Base-by-base conservation (phyloP, 768 basidiomycete species). In the Phaffia australis region DNA sequence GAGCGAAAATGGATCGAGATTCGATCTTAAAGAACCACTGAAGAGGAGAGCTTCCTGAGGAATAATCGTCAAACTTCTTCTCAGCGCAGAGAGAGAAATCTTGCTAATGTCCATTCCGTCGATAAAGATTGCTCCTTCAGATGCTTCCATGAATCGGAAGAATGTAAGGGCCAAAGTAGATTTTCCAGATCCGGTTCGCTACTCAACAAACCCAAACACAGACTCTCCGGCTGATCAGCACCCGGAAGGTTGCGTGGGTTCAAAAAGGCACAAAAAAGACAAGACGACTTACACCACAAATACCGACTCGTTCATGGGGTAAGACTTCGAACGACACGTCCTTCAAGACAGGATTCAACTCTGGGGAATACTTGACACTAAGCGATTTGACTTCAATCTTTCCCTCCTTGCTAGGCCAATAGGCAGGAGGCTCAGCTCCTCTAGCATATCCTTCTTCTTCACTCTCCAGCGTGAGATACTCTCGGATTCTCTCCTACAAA, bases 71-170 rank as follows among this genome's bases (percentile, higher is more conserved):
- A 76, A 63, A 27, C 64, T 69, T 1, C 69, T 72, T 2, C 75
- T 57, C 23, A 75, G 72, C 29, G 65, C 59, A 23, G 69, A 63
- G n/a, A 75, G 70, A 0, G 71, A 71, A 14, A 80, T 67, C 55
- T 72, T 73, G 30, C 73, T 68, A 51, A 80, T 78, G 67, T 79
- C 74, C 47, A 77, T 58, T 0, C 78, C 78, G 61, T 78, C 79
- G 60, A 80, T 78, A n/a, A 60, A 35, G 48, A 77, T 77, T 5
- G 70, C 72, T 0, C 79, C 79, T 0, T 64, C 63, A 8, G 71
- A 65, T 15, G 77, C 76, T 64, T 79, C 78, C 66, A 78, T 72
- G 71, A 79, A 79, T 3, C 79, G 72, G 74, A 80, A 78, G 73
- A 80, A 77, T 6, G 75, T 76, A 7, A 79, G 70, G 0, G 77